These are phyloP conservation scores for Alternaria burnsii DNA, from an alignment of 2,329 filamentous ascomycete genomes.

Conservation along the genomic window DNA sequence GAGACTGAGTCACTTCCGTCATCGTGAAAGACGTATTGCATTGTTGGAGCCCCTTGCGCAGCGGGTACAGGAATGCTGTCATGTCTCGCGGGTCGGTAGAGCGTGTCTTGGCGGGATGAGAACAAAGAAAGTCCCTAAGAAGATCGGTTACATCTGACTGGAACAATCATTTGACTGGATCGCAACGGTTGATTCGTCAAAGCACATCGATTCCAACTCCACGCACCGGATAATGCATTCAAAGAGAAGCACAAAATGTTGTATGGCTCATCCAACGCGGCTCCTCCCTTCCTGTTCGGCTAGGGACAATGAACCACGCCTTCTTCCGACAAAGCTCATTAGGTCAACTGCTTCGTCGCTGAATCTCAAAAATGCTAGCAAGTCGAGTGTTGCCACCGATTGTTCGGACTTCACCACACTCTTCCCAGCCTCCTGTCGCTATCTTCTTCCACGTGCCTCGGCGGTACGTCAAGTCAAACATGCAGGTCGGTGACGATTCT, in stretches of 20 bases:
- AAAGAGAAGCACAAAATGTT: conserved; percentile 42
- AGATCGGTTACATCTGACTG: conserved; percentile 43
- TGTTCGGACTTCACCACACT: conserved; percentile 29
- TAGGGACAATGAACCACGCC: conserved; percentile 45
- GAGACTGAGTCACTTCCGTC: conserved; percentile 24
- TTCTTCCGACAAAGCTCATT: conserved; percentile 42
- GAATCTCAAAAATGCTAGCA: conserved; percentile 43
- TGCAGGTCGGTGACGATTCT: conserved; percentile 35
- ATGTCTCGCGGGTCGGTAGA: conserved; percentile 45
- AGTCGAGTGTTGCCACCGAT: conserved; percentile 46
- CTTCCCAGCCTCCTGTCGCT: conserved; percentile 36
- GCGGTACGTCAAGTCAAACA: conserved; percentile 46
- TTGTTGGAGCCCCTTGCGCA: conserved; percentile 49
- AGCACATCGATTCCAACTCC: conserved; percentile 26
- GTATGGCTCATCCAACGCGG: conserved; percentile 32
- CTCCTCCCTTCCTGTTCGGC: conserved; percentile 36
- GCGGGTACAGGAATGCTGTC: conserved; percentile 36
- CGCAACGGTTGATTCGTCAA: conserved; percentile 32
- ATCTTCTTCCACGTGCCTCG: conserved; percentile 48
- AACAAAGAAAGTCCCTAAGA: conserved; percentile 50
- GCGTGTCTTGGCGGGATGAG: conserved; percentile 39
- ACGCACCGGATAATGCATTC: conserved; percentile 42
- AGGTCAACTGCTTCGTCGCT: conserved; percentile 37
- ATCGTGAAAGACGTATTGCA: conserved; percentile 31
- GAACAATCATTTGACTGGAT: conserved; percentile 48